phyloP scores from a whole-genome alignment of 352 stramenopile species.

The Globisporangium paddicum region DNA sequence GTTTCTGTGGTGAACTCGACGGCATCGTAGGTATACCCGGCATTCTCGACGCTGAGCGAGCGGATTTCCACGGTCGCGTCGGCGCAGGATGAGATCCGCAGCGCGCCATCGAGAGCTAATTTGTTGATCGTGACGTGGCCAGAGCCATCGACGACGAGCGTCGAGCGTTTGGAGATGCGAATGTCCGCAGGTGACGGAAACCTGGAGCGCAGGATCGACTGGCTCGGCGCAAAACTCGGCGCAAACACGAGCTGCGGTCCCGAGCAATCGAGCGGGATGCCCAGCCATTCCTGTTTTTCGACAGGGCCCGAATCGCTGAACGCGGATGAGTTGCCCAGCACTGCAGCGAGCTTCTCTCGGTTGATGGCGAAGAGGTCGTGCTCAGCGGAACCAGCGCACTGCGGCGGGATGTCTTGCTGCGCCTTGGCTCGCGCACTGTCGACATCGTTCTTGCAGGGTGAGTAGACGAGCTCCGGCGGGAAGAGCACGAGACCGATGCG shows the following conservation, averaged over 20 bases:
- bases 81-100: constrained; percentile 35
- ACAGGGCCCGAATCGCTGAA: not conserved
- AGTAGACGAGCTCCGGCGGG: constrained; percentile 57
- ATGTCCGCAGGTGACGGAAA: constrained; percentile 28
- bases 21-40: constrained; percentile 37
- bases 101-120: constrained; percentile 42
- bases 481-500: constrained; percentile 51
- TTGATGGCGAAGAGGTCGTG: constrained; percentile 60
- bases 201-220: constrained; percentile 22
- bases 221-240: constrained; percentile 30
- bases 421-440: constrained; percentile 46
- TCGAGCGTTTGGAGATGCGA: constrained; percentile 40
- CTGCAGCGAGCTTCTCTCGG: constrained; percentile 26
- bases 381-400: constrained; percentile 59
- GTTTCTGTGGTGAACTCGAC: constrained; percentile 10
- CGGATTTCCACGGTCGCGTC: constrained; percentile 42
- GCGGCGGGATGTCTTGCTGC: constrained; percentile 44
- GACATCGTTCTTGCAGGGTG: constrained; percentile 70
- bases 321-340: constrained; percentile 19
- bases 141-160: constrained; percentile 42
- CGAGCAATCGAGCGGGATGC: constrained; percentile 37
- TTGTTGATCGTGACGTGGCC: constrained; percentile 33
- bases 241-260: constrained; percentile 46
- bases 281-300: constrained; percentile 31
- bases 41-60: constrained; percentile 39